Evolutionary conservation across 345 rosid species (phyloP), one percentile per base, ranked within the genome.

Genomic region (Draba incana): DNA sequence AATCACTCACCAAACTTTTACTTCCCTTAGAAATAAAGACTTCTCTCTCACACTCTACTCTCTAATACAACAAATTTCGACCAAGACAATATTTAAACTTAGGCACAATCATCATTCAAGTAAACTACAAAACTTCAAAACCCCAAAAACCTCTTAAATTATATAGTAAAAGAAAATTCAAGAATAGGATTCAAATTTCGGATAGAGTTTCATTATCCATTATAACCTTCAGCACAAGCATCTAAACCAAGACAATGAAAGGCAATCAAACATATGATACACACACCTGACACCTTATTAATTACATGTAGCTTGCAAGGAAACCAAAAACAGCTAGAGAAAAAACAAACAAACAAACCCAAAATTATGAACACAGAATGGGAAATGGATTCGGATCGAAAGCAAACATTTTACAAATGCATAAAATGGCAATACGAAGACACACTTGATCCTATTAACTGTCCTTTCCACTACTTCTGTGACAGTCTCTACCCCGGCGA

Each of bases 381-480:
- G 87, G 79, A 68, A 44, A 60, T 30, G 13, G 82, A 71, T 71
- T 71, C 70, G 64, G 84, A 79, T 58, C 66, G 70, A 10, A 83
- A 79, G 43, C 53, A 47, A 3, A 69, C 86, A 2, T 88, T 91
- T 75, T 81, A 83, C 85, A 88, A 91, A 69, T 91, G 96, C 80
- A 69, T 76, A 8, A 81, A 79, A 66, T 91, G 97, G 97, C 92
- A 88, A 71, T 77, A 81, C 4, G 97, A 91, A 74, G 89, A 91
- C 51, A 91, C 97, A 30, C 58, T 86, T 64, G 89, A 91, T 83
- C 97, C 96, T 43, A 46, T 81, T 20, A 77, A 75, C 77, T 91
- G 96, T 76, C 92, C 89, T 38, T 88, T 76, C 52, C 97, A 91
- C 78, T 91, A 91, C 80, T 91, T 78, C 75, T 88, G 97, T 50